Evolutionary conservation across 2,329 filamentous ascomycete species (phyloP), one percentile per base, ranked within the genome.

Genomic region (Dissoconium aciculare): DNA sequence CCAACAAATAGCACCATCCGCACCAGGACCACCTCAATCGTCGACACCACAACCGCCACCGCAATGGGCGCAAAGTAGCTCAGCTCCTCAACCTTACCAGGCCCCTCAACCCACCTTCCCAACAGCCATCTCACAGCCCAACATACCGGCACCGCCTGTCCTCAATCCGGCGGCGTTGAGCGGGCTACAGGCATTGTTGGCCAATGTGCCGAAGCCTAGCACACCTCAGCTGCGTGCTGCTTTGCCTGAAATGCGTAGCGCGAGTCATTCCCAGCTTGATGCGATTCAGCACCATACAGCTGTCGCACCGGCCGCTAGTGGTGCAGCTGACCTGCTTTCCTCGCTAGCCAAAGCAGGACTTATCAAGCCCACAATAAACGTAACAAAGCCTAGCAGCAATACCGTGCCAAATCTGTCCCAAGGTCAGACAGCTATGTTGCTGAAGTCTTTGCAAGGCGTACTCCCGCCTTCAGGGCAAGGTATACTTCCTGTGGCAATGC

Each of bases 1-100:
- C 56, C 74, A 78, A 55, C 73, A 75, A 56, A 69, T 93, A 55
- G 70, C 60, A 19, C 72, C 64, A 59, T 69, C 70, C 68, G 67
- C 17, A 48, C 50, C 49, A 57, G 43, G 39, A 12, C 55, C 36
- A 11, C 34, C 35, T 13, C 35, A 34, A 26, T 31, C 12, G n/a
- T 23, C n/a, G 46, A 49, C 49, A 56, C 45, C 39, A 14, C 56
- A 37, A 21, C 39, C 40, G 11, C 26, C 36, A 10, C 49, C 49
- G 2, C 48, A 51, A 31, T 52, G 49, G 49, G 46, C 47, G n/a
- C 11, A 27, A 31, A 15, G 35, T 40, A 16, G 37, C 43, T 16
- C 33, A 31, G 38, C 50, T 28, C 15, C 51, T 13, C 52, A 51
- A 17, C 39, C 46, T 9, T 45, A 40, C n/a, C 47, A 51, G 17